Percentiles rank a stretch among this genome's conserved stretches.
Evolutionary conservation across 257 asterid species (phyloP).

Genomic region (Striga asiatica): DNA sequence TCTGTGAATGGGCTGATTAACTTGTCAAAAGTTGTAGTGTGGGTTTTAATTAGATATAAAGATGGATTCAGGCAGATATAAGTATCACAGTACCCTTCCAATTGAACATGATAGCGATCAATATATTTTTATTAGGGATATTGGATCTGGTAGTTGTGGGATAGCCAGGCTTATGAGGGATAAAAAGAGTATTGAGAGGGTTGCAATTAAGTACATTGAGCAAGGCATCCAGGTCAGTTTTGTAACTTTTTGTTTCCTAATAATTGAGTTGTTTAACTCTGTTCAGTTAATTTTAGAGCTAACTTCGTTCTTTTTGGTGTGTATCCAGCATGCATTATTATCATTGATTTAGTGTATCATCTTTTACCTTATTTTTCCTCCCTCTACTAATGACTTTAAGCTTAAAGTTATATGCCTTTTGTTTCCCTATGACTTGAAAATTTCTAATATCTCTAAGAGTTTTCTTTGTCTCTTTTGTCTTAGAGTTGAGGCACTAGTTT

Average conservation of each 20-base stretch:
- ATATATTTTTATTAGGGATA: constrained; percentile 34
- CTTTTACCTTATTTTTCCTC: background rate
- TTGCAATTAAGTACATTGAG: constrained; percentile 50
- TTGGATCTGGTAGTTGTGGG: constrained; percentile 49
- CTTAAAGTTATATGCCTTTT: background rate
- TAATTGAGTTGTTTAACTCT: background rate
- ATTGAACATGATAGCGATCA: constrained; percentile 42
- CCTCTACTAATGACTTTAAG: background rate
- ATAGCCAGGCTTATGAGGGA: constrained; percentile 47
- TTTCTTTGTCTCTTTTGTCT: background rate
- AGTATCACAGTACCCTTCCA: constrained; percentile 29
- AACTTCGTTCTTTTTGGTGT: background rate
- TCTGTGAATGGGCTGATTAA: constrained; percentile 1
- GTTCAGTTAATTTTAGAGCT: background rate
- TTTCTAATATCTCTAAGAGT: background rate
- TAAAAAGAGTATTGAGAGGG: constrained; percentile 36
- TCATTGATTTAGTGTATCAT: background rate
- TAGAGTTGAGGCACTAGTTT: background rate
- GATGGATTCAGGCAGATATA: constrained; percentile 30
- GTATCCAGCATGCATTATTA: constrained; percentile 10
- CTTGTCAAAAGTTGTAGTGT: background rate
- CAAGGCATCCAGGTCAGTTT: constrained; percentile 38
- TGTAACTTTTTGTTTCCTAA: background rate
- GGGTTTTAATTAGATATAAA: background rate
- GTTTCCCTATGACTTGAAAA: background rate